These are phyloP conservation scores for Corylus americana DNA, from an alignment of 306 rosid species.

Conservation along the genomic window DNA sequence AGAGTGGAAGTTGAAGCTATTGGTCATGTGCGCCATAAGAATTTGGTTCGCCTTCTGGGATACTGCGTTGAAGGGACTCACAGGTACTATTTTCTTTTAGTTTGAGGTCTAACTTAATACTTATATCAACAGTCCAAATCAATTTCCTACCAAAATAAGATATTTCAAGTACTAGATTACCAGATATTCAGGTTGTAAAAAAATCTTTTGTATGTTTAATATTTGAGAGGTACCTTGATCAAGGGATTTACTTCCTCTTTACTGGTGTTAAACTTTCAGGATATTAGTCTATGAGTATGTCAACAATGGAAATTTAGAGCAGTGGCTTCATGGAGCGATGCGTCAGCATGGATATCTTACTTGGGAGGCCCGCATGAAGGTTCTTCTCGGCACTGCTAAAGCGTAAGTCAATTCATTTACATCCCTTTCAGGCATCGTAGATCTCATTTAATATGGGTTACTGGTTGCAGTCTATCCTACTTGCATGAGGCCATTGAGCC, in stretches of 20 bases:
- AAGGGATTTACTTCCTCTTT: slow-evolving; percentile 1
- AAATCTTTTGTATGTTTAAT: slow-evolving; percentile 6
- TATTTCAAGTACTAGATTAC: background rate
- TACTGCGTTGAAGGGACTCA: slow-evolving; percentile 88
- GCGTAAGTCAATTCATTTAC: slow-evolving; percentile 62
- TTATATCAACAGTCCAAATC: slow-evolving; percentile 11
- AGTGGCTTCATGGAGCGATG: slow-evolving; percentile 98
- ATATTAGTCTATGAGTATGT: slow-evolving; percentile 88
- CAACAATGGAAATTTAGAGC: slow-evolving; percentile 93
- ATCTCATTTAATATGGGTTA: slow-evolving; percentile 28
- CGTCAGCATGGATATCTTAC: slow-evolving; percentile 93
- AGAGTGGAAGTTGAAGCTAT: slow-evolving; percentile 96
- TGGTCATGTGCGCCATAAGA: slow-evolving; percentile 95
- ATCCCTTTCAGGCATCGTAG: slow-evolving; percentile 17
- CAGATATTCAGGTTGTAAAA: background rate
- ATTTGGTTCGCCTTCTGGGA: slow-evolving; percentile 94
- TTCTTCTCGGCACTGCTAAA: slow-evolving; percentile 93
- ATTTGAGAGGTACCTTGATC: slow-evolving; percentile 2
- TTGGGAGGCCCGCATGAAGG: slow-evolving; percentile 93
- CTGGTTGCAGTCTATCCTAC: slow-evolving; percentile 75
- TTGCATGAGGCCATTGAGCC: slow-evolving; percentile 96
- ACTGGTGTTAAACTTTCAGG: slow-evolving; percentile 46
- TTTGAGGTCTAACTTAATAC: background rate
- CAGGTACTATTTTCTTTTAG: slow-evolving; percentile 48
- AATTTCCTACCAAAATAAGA: background rate